phyloP scores from a whole-genome alignment of 176 grass and related monocot genomes.

The Thalia dealbata region DNA sequence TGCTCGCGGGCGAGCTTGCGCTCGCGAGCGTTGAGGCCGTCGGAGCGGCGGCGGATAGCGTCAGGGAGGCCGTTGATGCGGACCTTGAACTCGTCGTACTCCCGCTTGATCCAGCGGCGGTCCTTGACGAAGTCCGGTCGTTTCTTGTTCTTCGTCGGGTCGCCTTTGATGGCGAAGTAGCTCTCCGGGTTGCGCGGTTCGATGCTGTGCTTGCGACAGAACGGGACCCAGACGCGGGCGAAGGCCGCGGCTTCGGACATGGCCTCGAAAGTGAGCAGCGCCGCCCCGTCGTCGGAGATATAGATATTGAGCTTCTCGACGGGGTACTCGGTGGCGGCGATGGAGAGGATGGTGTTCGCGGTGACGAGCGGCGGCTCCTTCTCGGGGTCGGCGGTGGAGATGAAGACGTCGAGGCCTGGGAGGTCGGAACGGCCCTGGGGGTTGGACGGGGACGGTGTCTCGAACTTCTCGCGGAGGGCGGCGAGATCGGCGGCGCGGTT shows the following conservation, averaged over 20 bases:
- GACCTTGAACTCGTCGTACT: constrained; percentile 87
- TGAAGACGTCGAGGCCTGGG: constrained; percentile 39
- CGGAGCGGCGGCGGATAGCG: constrained; percentile 46
- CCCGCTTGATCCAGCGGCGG: constrained; percentile 77
- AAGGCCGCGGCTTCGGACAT: constrained; percentile 34
- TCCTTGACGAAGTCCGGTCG: constrained; percentile 74
- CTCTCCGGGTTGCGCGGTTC: constrained; percentile 73
- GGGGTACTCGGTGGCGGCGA: constrained; percentile 38
- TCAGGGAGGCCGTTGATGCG: constrained; percentile 63
- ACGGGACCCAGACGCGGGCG: constrained; percentile 49
- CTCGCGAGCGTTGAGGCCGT: constrained; percentile 44
- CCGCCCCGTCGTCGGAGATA: constrained; percentile 38
- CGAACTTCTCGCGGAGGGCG: constrained; percentile 38
- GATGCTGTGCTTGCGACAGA: constrained; percentile 77
- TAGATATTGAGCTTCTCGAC: constrained; percentile 37
- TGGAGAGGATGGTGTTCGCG: constrained; percentile 34
- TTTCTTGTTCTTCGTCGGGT: constrained; percentile 76
- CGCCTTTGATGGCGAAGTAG: constrained; percentile 63
- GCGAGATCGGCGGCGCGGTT: constrained; percentile 30
- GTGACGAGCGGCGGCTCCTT: constrained; percentile 46
- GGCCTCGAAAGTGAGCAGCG: constrained; percentile 42
- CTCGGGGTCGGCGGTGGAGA: constrained; percentile 42
- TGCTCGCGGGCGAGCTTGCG: constrained; percentile 25
- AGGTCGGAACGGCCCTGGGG: constrained; percentile 37
- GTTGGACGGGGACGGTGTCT: constrained; percentile 23